phyloP scores from a whole-genome alignment of 208 protist species.

The Trypanosoma boissoni region DNA sequence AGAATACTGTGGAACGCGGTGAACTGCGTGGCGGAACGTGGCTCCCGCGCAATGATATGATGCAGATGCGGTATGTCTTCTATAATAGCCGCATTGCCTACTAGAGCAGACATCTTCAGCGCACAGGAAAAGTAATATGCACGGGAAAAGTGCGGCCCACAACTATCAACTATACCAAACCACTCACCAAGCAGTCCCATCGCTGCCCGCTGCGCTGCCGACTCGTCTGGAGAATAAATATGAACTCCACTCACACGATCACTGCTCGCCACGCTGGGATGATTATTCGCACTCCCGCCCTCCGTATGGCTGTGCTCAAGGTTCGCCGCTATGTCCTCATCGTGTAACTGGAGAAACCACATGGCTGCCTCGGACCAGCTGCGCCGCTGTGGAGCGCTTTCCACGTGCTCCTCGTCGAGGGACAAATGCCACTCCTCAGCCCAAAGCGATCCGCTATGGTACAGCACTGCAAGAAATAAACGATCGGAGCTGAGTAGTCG shows the following conservation, averaged over 20 bases:
- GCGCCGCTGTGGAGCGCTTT: neutral
- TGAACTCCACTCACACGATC: neutral
- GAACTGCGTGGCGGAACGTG: conserved; percentile 26
- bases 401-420: neutral
- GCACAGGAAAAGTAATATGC: conserved; percentile 61
- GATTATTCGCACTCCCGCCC: neutral
- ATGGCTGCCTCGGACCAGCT: conserved; percentile 18
- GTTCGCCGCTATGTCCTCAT: neutral
- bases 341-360: conserved; percentile 24
- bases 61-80: conserved; percentile 56
- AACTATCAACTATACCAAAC: conserved; percentile 26
- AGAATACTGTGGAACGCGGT: conserved; percentile 42
- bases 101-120: conserved; percentile 56
- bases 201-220: conserved; percentile 45
- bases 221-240: conserved; percentile 36
- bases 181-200: conserved; percentile 44
- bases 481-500: conserved; percentile 61
- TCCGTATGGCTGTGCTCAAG: neutral
- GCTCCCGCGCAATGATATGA: conserved; percentile 42
- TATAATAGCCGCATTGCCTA: conserved; percentile 41
- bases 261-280: neutral
- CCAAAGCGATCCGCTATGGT: conserved; percentile 67
- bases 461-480: conserved; percentile 61
- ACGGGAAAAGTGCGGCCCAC: conserved; percentile 19
- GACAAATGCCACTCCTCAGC: conserved; percentile 45